Base-by-base conservation (phyloP, 805 yeast genomes). In the Lipomyces japonicus region DNA sequence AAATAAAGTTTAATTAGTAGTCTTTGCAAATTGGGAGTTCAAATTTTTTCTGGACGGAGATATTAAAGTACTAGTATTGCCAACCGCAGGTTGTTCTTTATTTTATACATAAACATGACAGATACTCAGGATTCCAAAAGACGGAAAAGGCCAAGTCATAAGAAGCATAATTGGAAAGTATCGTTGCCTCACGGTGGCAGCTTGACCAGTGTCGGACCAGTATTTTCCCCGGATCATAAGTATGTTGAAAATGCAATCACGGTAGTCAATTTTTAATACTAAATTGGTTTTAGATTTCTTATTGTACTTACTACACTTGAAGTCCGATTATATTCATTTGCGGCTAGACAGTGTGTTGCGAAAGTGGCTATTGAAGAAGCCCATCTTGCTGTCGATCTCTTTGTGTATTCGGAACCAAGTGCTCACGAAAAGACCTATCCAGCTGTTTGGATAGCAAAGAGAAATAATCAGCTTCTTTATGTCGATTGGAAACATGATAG, bases 231-330 rank as follows among this genome's bases (percentile, higher is more conserved):
- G 14, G 68, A 68, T 44, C 61, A 65, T 24, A 56, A 57, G 46
- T 55, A 32, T 10, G 51, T 30, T n/a, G 10, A 12, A 18, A 3
- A 3, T 12, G 21, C 12, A 9, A 30, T 10, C 30, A 28, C 14
- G 12, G 12, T 14, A 10, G 14, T 28, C 32, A 28, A 14, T 28
- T 28, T 22, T n/a, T n/a, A n/a, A n/a, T n/a, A 5, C 12, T n/a
- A 4, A 30, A 28, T n/a, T 4, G n/a, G 9, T 7, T 24, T 7
- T 34, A 51, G 51, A 45, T 61, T 63, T 43, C 60, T 69, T n/a
- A 64, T 65, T 7, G 62, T 70, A 12, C 63, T 69, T n/a, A 63
- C 69, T 3, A 63, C 72, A 7, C 58, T 68, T 23, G 70, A 69
- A 31, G 58, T 71, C 16, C 60, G 68, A 46, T 64, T 70, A n/a